Percentiles rank a stretch among this genome's conserved stretches.
Evolutionary conservation across 2,329 filamentous ascomycete genomes (phyloP).

Genomic region (Ophiostoma angusticollis): DNA sequence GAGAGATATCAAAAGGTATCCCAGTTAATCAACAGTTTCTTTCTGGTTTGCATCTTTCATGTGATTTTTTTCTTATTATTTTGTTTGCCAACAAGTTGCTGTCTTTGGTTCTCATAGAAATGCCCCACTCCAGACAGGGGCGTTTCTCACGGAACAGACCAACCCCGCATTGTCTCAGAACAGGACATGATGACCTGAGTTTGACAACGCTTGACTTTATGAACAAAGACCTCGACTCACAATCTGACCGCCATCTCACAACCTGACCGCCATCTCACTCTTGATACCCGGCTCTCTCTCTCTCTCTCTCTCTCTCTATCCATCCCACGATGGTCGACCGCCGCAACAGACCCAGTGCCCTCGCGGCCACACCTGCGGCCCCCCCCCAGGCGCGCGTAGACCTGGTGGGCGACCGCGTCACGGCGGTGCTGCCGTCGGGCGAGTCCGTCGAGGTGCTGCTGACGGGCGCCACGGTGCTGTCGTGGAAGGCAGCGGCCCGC

Average conservation of each 20-base stretch:
- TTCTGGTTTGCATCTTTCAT: too few species aligned
- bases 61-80: too few species aligned
- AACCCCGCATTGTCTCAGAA: constrained; percentile 3
- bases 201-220: too few species aligned
- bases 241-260: neutral
- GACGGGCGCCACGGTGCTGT: constrained; percentile 84
- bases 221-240: too few species aligned
- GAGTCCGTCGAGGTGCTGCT: constrained; percentile 78
- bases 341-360: constrained; percentile 67
- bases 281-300: neutral
- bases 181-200: too few species aligned
- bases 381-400: constrained; percentile 66
- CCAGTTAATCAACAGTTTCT: too few species aligned
- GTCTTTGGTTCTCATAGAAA: too few species aligned
- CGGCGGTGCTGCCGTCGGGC: constrained; percentile 71
- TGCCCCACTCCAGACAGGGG: too few species aligned
- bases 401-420: constrained; percentile 58
- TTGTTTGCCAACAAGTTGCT: too few species aligned
- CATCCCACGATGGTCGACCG: constrained; percentile 51
- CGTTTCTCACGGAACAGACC: too few species aligned
- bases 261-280: neutral
- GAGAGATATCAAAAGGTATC: too few species aligned
- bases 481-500: constrained; percentile 67
- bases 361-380: constrained; percentile 59
- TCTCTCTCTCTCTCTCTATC: neutral